Base-by-base conservation (phyloP, 805 yeast species). In the Ogataea methylovora region DNA sequence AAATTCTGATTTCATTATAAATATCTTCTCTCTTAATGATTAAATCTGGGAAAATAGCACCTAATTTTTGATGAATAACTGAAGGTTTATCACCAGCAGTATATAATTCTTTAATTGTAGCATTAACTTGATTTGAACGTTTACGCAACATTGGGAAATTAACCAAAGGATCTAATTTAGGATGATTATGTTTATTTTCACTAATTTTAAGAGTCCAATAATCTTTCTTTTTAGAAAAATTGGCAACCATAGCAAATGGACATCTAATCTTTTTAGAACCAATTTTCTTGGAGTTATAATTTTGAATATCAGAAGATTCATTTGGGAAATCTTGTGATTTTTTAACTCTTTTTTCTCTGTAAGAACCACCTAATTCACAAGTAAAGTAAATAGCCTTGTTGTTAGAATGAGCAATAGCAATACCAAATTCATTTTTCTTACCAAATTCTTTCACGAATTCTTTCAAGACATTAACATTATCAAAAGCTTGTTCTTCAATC, bases 201-300 rank as follows among this genome's bases (percentile, higher is more conserved):
- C 74, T 69, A 11, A 73, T 70, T 35, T 66, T 64, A 31, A 73
- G 54, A 15, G 71, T 67, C 79, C 79, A 73, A 27, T 59, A 62
- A 35, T 65, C 63, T 34, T 63, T 66, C 31, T 65, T 60, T 45
- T 72, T 73, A 20, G 72, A 68, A 46, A 52, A 71, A 45, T 65
- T 62, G 20, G 79, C 78, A 27, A 75, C 71, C 73, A 73, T 71
- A n/a, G 75, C 60, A 50, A 71, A 73, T 17, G 77, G 78, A 51
- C 79, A 73, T 43, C 64, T 65, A 38, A 71, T 65, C 46, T 72
- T 72, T 46, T 72, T 72, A 10, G 76, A 66, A 3, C 58, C 60
- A 30, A 51, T 45, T 29, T 47, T 51, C 39, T 56, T 56, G 7
- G 51, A 14, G 18, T 45, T 39, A n/a, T 42, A 8, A 13, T 8